phyloP scores from a whole-genome alignment of 805 yeast genomes.

The Pichia nanzhaoensis region DNA sequence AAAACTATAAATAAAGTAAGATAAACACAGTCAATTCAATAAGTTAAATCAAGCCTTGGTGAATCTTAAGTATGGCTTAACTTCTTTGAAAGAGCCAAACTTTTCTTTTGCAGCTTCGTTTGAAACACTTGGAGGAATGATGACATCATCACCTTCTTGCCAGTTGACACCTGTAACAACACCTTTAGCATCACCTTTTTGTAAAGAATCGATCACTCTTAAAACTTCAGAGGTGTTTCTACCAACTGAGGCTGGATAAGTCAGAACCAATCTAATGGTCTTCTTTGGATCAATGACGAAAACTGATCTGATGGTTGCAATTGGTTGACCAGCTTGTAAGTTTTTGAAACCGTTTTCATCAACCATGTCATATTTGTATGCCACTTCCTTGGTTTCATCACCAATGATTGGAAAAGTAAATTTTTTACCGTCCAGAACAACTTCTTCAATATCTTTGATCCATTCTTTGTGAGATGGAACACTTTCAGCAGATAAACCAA shows the following conservation, averaged over 20 bases:
- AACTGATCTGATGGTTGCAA: slow-evolving; percentile 87
- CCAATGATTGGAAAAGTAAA: slow-evolving; percentile 89
- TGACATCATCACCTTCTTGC: slow-evolving; percentile 85
- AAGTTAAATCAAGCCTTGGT: slow-evolving; percentile 28
- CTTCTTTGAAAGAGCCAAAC: slow-evolving; percentile 78
- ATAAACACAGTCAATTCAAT: neutral
- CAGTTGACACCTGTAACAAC: slow-evolving; percentile 91
- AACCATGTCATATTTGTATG: slow-evolving; percentile 80
- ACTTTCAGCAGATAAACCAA: slow-evolving; percentile 85
- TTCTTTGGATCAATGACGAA: slow-evolving; percentile 86
- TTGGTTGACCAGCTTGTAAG: slow-evolving; percentile 57
- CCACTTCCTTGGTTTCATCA: slow-evolving; percentile 77
- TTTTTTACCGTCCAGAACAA: slow-evolving; percentile 57
- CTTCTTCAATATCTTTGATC: slow-evolving; percentile 89
- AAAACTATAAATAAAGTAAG: neutral
- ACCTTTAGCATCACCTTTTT: slow-evolving; percentile 74
- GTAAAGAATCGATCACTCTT: slow-evolving; percentile 85
- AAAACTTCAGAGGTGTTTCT: slow-evolving; percentile 90
- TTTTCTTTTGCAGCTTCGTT: slow-evolving; percentile 74
- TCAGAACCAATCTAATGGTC: slow-evolving; percentile 78
- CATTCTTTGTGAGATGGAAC: slow-evolving; percentile 74
- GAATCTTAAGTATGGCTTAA: slow-evolving; percentile 86
- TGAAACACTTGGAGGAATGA: slow-evolving; percentile 79
- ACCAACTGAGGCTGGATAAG: slow-evolving; percentile 92
- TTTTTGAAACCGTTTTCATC: slow-evolving; percentile 78